Evolutionary conservation across 2,329 filamentous ascomycete genomes (phyloP), one percentile per base, ranked within the genome.

Genomic region (Teratosphaeriaceae sp.): DNA sequence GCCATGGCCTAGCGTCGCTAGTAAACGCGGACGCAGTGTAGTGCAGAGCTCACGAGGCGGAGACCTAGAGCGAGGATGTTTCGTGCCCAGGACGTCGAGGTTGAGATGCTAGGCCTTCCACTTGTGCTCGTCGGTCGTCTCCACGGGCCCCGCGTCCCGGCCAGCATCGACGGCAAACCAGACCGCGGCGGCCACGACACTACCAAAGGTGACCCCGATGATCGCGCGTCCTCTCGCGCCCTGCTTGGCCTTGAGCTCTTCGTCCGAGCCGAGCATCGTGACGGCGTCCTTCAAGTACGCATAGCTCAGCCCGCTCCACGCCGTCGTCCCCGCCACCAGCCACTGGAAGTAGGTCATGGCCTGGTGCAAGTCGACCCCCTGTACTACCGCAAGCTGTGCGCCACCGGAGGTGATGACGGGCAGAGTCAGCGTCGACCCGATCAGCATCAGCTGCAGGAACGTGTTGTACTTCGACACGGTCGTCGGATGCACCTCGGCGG

Each of bases 241-340:
- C 46, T 73, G 70, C 52, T 67, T 72, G 37, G 57, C 63, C 54
- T 73, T 73, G 44, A 73, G 51, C 46, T 50, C 60, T 50, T 72
- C 70, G 44, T 74, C 62, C 15, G 63, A 58, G 0, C 71, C 71
- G 31, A 97, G 63, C 43, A 97, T 96, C 64, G 84, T 94, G 23
- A 97, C 89, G 0, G 88, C 90, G 56, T 94, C 84, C 63, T 92
- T 95, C 53, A 80, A 86, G 62, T 84, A 94, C 5, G 94, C 74
- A 62, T 98, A 98, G 64, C 89, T 95, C 12, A 89, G 73, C 6
- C 92, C 92, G 49, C 88, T 96, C 86, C 89, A 97, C 5, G 94
- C 67, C 0, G 92, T 98, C 3, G 92, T 98, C 0, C 75, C 78
- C 1, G 88, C 89, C 2, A 98, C 90, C 12, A 94, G 66, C 55